Base-by-base conservation (phyloP, 768 basidiomycete genomes). In the Tephrocybe sp. region DNA sequence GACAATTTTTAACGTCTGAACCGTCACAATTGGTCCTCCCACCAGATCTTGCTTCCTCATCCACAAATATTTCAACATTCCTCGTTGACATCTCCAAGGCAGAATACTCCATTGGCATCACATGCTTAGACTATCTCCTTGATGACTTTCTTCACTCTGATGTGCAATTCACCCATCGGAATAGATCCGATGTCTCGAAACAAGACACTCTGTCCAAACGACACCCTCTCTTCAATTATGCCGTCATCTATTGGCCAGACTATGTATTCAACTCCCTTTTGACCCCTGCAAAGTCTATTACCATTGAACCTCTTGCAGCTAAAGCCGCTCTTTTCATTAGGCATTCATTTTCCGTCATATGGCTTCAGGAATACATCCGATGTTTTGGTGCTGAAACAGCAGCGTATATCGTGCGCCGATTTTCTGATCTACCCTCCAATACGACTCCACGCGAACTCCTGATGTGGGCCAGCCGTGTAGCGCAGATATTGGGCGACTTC, bases 191-290 rank as follows among this genome's bases (percentile, higher is more conserved):
- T 36, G 14, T 14, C 45, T n/a, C n/a, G 17, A 25, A 32, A 28
- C 12, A 38, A 2, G 46, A 26, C 26, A 8, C 33, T 28, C 6
- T 44, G 8, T 44, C 49, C 4, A 43, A 43, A 26, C 34, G 28
- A n/a, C 30, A 45, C 33, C 51, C 51, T 1, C n/a, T 52, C 2
- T 37, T 52, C 17, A 21, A 40, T 21, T 52, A 46, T 30, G 34
- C 51, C 20, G 26, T 52, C 28, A 14, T 21, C 9, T 52, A 46
- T 24, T 52, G 44, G 51, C 44, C 51, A 24, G 51, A 52, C 20
- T 52, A 52, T 33, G 37, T 41, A 14, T 38, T 46, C 15, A 37
- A 51, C 32, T 11, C 34, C 36, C 17, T 51, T 18, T 17, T 24
- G 20, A 17, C 15, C 4, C n/a, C 43, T 17, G 28, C 28, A 30